Evolutionary conservation across 2,329 filamentous ascomycete species (phyloP), one percentile per base, ranked within the genome.

Genomic region (Daldinia sp.): DNA sequence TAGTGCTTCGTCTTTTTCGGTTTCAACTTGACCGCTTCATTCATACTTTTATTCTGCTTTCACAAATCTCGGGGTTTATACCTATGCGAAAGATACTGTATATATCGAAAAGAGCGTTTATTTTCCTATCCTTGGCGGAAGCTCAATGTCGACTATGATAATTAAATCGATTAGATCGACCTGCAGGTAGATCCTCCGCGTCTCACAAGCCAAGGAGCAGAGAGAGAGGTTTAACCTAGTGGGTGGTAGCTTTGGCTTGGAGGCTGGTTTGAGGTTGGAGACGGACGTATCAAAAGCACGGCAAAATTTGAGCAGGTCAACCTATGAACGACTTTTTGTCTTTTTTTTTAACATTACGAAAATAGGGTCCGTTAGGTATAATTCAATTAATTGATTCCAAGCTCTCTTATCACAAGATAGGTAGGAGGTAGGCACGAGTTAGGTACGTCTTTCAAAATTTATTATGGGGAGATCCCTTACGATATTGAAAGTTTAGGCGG

Each of bases 131-230:
- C 37, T 49, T 7, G 48, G 27, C 34, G 17, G 27, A 51, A 39
- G 60, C 15, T 55, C 57, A 45, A 47, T 47, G 64, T 53, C 27
- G 57, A 61, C 17, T 50, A 61, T 66, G 61, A 58, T 32, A 66
- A 19, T 23, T n/a, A n/a, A n/a, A n/a, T n/a, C n/a, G 39, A 49
- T 30, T 52, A 41, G 45, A 48, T 41, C 54, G 35, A 21, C 11
- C 27, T 19, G 43, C 27, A 34, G 41, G 57, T 19, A 51, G 57
- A 37, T 54, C 30, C 58, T 53, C 61, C 51, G 48, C 39, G 29
- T 60, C 51, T 55, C 27, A 66, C 55, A 60, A 55, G 63, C 50
- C 43, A 56, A 32, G 39, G 9, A 48, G 32, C 27, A 43, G 11
- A 8, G 39, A 37, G 23, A 51, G 41, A 41, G 10, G 9, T 37